Percentiles rank a stretch among this genome's conserved stretches.
Evolutionary conservation across 176 grass and related monocot species (phyloP).

Genomic region (Triticum dicoccoides): DNA sequence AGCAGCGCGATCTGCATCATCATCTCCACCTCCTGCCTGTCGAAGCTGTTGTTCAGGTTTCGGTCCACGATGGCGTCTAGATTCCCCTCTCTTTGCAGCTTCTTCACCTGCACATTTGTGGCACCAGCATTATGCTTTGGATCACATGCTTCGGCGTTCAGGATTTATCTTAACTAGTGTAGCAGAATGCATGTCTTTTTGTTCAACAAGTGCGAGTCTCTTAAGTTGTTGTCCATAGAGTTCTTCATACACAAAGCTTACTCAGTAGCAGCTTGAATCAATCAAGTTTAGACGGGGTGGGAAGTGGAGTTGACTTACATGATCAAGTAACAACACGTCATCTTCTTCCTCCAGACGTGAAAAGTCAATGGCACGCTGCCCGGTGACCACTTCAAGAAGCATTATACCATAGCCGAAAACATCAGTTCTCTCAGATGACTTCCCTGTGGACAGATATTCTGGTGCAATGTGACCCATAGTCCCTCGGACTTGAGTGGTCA

Average conservation of each 20-base stretch:
- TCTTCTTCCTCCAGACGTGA: slow-evolving; percentile 97
- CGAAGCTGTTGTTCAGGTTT: slow-evolving; percentile 57
- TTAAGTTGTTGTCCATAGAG: too few relatives aligned
- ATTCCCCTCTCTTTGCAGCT: slow-evolving; percentile 75
- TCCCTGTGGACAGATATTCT: slow-evolving; percentile 83
- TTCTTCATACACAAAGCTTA: too few relatives aligned
- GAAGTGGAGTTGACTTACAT: slow-evolving; percentile 47
- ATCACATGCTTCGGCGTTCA: background rate
- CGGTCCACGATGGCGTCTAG: slow-evolving; percentile 65
- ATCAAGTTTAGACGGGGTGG: too few relatives aligned
- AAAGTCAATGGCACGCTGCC: slow-evolving; percentile 92
- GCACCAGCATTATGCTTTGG: background rate
- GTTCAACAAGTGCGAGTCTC: too few relatives aligned
- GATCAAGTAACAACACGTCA: slow-evolving; percentile 89
- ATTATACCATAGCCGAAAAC: slow-evolving; percentile 97
- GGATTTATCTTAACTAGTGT: background rate
- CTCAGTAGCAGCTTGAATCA: too few relatives aligned
- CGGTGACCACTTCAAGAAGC: slow-evolving; percentile 93
- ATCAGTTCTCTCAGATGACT: slow-evolving; percentile 91
- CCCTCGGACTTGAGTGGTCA: slow-evolving; percentile 94
- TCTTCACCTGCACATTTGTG: slow-evolving; percentile 69
- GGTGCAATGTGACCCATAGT: slow-evolving; percentile 95
- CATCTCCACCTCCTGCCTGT: slow-evolving; percentile 75
- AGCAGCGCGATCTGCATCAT: slow-evolving; percentile 92
- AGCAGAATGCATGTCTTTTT: too few relatives aligned